phyloP scores from a whole-genome alignment of 371 early-diverging fungal genomes.

The Actinomucor elegans region DNA sequence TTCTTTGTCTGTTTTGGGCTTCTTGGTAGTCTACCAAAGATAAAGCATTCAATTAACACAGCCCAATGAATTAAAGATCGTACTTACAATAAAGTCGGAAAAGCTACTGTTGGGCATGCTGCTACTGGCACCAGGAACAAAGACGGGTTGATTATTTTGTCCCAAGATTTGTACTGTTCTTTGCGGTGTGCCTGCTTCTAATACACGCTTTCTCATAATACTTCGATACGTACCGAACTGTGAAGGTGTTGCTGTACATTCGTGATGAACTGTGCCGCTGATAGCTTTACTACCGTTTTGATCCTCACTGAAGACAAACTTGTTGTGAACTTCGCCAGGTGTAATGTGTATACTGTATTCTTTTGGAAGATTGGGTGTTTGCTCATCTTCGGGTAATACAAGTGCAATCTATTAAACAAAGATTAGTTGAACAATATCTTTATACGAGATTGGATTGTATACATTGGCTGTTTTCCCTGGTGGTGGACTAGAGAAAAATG shows the following conservation, averaged over 20 bases:
- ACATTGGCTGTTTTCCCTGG: slow-evolving; percentile 25
- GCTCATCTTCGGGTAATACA: slow-evolving; percentile 58
- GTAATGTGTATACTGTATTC: slow-evolving; percentile 75
- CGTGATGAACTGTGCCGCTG: slow-evolving; percentile 80
- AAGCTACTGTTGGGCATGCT: slow-evolving; percentile 51
- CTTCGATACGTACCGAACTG: slow-evolving; percentile 60
- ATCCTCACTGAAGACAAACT: slow-evolving; percentile 75
- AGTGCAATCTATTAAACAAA: slow-evolving; percentile 48
- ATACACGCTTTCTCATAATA: slow-evolving; percentile 75
- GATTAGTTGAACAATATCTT: not conserved
- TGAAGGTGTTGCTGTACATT: slow-evolving; percentile 76
- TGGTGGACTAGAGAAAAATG: slow-evolving; percentile 25
- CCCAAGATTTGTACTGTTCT: slow-evolving; percentile 60
- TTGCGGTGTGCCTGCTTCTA: slow-evolving; percentile 54
- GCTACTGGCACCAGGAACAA: slow-evolving; percentile 58
- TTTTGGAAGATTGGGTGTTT: slow-evolving; percentile 60
- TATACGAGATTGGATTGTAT: not conserved
- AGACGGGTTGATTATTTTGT: slow-evolving; percentile 57
- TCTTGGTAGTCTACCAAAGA: slow-evolving; percentile 32
- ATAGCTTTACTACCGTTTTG: slow-evolving; percentile 44
- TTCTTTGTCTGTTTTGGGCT: slow-evolving; percentile 49
- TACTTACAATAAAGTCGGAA: slow-evolving; percentile 59
- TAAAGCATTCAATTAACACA: not conserved
- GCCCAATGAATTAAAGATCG: not conserved
- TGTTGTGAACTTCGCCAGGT: slow-evolving; percentile 68